Conservation (phyloP, 2,329 filamentous ascomycete species). For the Acephala macrosclerotiorum region DNA sequence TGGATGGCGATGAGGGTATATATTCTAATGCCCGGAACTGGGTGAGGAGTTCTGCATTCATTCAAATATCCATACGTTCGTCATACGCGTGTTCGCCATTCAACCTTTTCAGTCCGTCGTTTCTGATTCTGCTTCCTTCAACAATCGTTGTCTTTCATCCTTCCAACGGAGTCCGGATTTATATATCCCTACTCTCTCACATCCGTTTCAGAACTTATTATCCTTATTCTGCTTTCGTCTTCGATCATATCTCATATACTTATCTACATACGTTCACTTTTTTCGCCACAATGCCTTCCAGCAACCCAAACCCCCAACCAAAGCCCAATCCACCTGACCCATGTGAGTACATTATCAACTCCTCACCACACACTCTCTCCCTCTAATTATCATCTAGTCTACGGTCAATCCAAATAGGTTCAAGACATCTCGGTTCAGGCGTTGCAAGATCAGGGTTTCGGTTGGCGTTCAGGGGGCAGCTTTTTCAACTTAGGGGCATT, state of each 20-base stretch:
- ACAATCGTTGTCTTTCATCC: no score
- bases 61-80: not conserved
- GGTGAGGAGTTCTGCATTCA: not conserved
- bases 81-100: not conserved
- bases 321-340: slow-evolving; percentile 3
- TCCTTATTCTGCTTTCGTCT: not conserved
- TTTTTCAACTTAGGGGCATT: not conserved
- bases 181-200: not conserved
- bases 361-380: not conserved
- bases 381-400: not conserved
- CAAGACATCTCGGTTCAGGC: no score
- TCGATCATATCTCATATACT: not conserved
- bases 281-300: not conserved
- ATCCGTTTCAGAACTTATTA: not conserved
- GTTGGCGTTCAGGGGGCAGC: not conserved
- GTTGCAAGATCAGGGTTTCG: not conserved
- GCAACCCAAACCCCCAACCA: not conserved
- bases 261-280: not conserved
- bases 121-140: no score
- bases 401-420: not conserved
- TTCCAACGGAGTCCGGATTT: no score
- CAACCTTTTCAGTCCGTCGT: no score
- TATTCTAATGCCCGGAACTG: not conserved
- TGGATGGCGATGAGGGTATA: not conserved
- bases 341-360: not conserved